Percentiles rank a stretch among this genome's conserved stretches.
Evolutionary conservation across 139 green algal genomes (phyloP).

Genomic region (Asterochloris erici): DNA sequence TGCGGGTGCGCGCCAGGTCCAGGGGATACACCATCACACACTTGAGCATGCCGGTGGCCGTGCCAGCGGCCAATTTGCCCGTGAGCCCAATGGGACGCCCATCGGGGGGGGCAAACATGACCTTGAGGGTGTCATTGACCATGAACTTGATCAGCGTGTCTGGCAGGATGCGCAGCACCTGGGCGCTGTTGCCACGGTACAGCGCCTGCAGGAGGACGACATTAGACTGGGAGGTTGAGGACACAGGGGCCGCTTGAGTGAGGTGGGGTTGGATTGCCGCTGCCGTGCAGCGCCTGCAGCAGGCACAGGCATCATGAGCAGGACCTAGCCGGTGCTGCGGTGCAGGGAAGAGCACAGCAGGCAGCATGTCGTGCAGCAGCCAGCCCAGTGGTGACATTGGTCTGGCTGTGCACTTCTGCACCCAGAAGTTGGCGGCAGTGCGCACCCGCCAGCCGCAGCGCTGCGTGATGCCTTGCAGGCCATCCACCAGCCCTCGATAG

Average conservation of each 20-base stretch:
- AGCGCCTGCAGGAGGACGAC: conserved; percentile 26
- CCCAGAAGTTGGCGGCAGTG: background rate
- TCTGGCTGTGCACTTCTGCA: background rate
- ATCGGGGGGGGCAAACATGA: conserved; percentile 56
- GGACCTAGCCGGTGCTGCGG: no score
- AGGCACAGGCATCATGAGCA: no score
- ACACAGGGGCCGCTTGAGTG: background rate
- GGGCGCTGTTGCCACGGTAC: conserved; percentile 65
- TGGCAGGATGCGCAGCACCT: conserved; percentile 51
- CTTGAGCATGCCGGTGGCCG: conserved; percentile 47
- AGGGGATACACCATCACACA: conserved; percentile 59
- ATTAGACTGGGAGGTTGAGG: background rate
- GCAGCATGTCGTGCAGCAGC: no score
- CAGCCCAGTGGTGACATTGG: no score
- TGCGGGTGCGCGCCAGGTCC: conserved; percentile 49
- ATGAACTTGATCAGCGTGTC: conserved; percentile 57
- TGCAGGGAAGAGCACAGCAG: no score
- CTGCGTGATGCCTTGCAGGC: conserved; percentile 32
- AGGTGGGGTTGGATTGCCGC: no score
- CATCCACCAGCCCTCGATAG: conserved; percentile 43
- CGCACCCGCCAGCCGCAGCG: conserved; percentile 41
- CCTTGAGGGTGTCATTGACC: conserved; percentile 46
- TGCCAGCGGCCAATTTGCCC: conserved; percentile 52
- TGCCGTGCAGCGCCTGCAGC: no score
- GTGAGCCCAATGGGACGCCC: conserved; percentile 35